phyloP scores from a whole-genome alignment of 169 alveolate genomes.

The Eimeria acervulina region DNA sequence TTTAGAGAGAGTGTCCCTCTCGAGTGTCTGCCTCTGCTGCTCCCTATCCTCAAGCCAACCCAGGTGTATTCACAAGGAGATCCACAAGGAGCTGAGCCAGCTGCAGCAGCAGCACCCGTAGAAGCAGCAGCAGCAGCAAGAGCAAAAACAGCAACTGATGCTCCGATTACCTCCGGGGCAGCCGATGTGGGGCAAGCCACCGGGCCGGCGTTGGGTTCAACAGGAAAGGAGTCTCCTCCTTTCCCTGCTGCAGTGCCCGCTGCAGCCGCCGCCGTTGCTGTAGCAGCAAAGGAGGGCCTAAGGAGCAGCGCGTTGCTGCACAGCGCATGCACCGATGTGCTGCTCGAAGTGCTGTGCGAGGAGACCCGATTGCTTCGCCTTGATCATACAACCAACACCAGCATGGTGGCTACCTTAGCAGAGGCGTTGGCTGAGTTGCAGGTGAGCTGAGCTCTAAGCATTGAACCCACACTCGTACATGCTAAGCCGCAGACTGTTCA shows the following conservation, averaged over 20 bases:
- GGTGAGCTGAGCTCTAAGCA: neutral
- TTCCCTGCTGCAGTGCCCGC: neutral
- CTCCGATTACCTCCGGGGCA: neutral
- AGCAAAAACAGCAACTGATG: neutral
- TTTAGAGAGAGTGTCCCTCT: constrained; percentile 57
- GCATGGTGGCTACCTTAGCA: constrained; percentile 78
- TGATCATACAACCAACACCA: constrained; percentile 78
- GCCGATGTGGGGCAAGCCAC: neutral
- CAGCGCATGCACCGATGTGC: constrained; percentile 39
- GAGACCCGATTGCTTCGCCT: constrained; percentile 79
- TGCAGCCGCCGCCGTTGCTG: constrained; percentile 48
- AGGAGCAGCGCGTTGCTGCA: constrained; percentile 61
- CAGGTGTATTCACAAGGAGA: neutral
- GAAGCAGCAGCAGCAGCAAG: neutral
- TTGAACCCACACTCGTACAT: neutral
- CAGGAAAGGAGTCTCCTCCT: neutral
- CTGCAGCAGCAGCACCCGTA: neutral
- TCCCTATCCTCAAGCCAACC: constrained; percentile 37
- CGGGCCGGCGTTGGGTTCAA: neutral
- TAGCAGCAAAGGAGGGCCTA: constrained; percentile 17
- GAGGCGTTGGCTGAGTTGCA: constrained; percentile 63
- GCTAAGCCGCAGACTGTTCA: neutral
- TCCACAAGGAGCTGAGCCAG: neutral
- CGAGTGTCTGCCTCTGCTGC: constrained; percentile 56
- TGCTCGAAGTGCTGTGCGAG: constrained; percentile 78